Evolutionary conservation across 192 early-diverging fungal genomes (phyloP), one percentile per base, ranked within the genome.

Genomic region (Rhizoclosmatium globosum): DNA sequence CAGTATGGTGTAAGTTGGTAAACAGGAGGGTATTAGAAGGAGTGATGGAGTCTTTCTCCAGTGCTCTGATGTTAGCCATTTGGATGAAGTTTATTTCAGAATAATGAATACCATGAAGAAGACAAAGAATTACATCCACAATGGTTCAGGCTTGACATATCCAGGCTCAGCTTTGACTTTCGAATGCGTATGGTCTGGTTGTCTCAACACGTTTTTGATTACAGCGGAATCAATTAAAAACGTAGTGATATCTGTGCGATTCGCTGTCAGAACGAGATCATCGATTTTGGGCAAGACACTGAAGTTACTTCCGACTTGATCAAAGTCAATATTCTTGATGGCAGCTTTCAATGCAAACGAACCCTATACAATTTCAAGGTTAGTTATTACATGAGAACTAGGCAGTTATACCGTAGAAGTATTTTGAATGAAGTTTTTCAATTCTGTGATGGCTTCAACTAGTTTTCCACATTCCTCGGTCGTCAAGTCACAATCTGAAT

Each of bases 21-120:
- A 87, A 58, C 4, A 87, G 83, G 64, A 87, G 58, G 0, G 86
- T 84, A 74, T 87, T 87, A 2, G 84, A 82, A 39, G 78, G 78
- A 31, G 74, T 67, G 43, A 13, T 64, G 53, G 53, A 15, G 53
- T n/a, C 11, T 56, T 56, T 31, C 31, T 31, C 31, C 31, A 31
- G 31, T 31, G 31, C 31, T 31, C 31, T 31, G 31, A 31, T 31
- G 31, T 31, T 31, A 31, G 31, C 31, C 31, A 31, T 31, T 31
- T 31, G 31, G 31, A 31, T 31, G 0, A 31, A 31, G 31, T 31
- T 31, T 31, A 31, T 31, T 31, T 31, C 31, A 31, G 31, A 31
- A 31, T 31, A 31, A 31, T 31, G 31, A 31, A 31, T 31, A 31
- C 31, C 31, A 31, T 31, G 31, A 31, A 31, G 31, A 31, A 31